Evolutionary conservation across 2,329 filamentous ascomycete genomes (phyloP).

Genomic region (Paecilomyces fulvus): DNA sequence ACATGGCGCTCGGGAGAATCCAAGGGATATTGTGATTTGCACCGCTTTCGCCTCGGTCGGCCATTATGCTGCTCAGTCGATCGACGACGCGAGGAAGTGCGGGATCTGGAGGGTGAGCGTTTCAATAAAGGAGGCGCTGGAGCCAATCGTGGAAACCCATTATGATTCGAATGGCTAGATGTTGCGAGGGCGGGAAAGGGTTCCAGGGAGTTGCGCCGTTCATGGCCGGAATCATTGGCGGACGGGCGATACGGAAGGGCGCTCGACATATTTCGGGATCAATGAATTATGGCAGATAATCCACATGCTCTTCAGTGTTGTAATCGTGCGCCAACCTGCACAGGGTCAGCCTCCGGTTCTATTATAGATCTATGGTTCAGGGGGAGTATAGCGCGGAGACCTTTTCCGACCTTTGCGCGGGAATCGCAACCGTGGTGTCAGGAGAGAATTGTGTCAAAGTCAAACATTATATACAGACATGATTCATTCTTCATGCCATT

Average conservation of each 20-base stretch:
- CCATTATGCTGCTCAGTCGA: conserved; percentile 34
- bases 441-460: background rate
- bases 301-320: conserved; percentile 1
- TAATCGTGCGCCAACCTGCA: background rate
- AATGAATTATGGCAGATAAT: conserved; percentile 6
- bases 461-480: conserved; percentile 1
- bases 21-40: conserved; percentile 69
- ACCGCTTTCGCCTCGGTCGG: conserved; percentile 39
- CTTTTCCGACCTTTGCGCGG: background rate
- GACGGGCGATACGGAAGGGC: conserved; percentile 32
- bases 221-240: conserved; percentile 27
- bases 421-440: background rate
- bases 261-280: conserved; percentile 23
- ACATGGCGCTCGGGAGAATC: conserved; percentile 80
- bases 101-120: conserved; percentile 42
- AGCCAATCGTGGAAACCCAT: conserved; percentile 48
- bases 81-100: conserved; percentile 26
- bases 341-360: background rate
- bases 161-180: conserved; percentile 33
- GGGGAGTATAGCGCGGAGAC: background rate
- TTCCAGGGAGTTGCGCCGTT: conserved; percentile 51
- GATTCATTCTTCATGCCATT: conserved; percentile 1
- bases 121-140: conserved; percentile 51
- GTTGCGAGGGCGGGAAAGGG: conserved; percentile 48
- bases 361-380: background rate